Percentiles rank a stretch among this genome's conserved stretches.
phyloP scores from a whole-genome alignment of 768 basidiomycete genomes.

The Panellus pusillus region DNA sequence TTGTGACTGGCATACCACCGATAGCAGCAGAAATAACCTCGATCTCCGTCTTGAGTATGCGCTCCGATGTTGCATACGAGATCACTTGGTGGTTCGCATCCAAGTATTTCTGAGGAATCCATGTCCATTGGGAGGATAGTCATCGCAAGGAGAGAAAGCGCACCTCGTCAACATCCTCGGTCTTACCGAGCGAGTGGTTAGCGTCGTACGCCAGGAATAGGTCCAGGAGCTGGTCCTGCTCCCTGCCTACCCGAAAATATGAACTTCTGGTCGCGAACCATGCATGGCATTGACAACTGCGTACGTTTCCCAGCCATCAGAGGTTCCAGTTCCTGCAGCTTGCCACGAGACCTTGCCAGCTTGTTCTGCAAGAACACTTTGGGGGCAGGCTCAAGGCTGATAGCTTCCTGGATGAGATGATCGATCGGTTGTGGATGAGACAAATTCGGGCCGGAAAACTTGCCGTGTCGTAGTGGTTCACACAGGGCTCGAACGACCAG shows the following conservation, averaged over 20 bases:
- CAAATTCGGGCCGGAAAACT: conserved; percentile 22
- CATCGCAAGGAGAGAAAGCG: conserved; percentile 22
- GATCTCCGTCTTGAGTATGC: conserved; percentile 63
- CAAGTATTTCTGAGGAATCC: conserved; percentile 52
- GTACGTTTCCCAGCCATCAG: conserved; percentile 63
- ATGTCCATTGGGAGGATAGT: conserved; percentile 23
- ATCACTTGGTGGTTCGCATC: conserved; percentile 62
- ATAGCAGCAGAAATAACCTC: conserved; percentile 59
- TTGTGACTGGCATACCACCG: conserved; percentile 48
- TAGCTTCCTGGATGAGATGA: conserved; percentile 44
- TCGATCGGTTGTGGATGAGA: neutral
- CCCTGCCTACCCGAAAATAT: conserved; percentile 41
- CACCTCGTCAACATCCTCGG: conserved; percentile 61
- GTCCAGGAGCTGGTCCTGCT: conserved; percentile 50
- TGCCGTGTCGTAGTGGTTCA: conserved; percentile 75
- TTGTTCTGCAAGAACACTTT: conserved; percentile 84
- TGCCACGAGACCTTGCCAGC: conserved; percentile 55
- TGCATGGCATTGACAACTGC: conserved; percentile 20
- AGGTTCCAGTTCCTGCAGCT: conserved; percentile 62
- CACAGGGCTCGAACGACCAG: conserved; percentile 76
- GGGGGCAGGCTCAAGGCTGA: conserved; percentile 67
- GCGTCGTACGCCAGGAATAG: conserved; percentile 48
- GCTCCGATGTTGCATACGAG: conserved; percentile 53
- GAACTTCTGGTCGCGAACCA: neutral
- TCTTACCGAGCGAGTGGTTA: conserved; percentile 52